A percentile compares a stretch with the other conserved stretches of the same genome.
phyloP scores from a whole-genome alignment of 371 early-diverging fungal genomes.

The Mucor racemosus region DNA sequence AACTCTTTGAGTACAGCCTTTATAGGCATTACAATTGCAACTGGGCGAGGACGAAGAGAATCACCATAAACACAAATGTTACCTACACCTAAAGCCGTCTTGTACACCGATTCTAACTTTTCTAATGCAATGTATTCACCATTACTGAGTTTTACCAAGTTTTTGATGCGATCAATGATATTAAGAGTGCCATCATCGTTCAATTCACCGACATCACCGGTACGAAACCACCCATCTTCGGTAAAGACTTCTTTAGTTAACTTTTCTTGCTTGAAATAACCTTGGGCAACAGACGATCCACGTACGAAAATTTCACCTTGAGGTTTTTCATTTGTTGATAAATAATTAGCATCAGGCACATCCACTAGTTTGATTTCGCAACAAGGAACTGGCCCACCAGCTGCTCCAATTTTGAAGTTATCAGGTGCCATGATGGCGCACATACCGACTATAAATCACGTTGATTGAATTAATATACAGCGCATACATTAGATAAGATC shows the following conservation, averaged over 20 bases:
- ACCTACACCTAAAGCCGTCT: conserved; percentile 71
- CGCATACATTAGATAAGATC: conserved; percentile 11
- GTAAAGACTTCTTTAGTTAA: conserved; percentile 74
- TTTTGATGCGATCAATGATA: conserved; percentile 85
- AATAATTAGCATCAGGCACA: conserved; percentile 81
- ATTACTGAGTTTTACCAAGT: conserved; percentile 78
- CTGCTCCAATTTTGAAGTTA: conserved; percentile 63
- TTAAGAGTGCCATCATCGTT: conserved; percentile 64
- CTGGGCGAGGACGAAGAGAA: conserved; percentile 64
- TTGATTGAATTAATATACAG: too few relatives aligned
- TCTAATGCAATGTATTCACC: conserved; percentile 98
- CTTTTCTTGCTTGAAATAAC: conserved; percentile 73
- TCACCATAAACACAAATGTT: conserved; percentile 91
- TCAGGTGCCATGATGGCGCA: conserved; percentile 68
- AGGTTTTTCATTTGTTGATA: conserved; percentile 65
- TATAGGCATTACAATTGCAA: conserved; percentile 76
- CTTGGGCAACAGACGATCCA: conserved; percentile 72
- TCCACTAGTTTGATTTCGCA: conserved; percentile 90
- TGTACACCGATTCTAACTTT: conserved; percentile 94
- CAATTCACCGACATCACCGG: conserved; percentile 92
- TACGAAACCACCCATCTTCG: conserved; percentile 87
- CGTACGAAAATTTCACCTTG: conserved; percentile 90
- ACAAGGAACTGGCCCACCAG: conserved; percentile 86
- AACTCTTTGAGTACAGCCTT: conserved; percentile 36
- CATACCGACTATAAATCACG: conserved; percentile 43